A percentile compares a stretch with the other conserved stretches of the same genome.
phyloP scores from a whole-genome alignment of 163 green algal species.

The Picocystis sp. region DNA sequence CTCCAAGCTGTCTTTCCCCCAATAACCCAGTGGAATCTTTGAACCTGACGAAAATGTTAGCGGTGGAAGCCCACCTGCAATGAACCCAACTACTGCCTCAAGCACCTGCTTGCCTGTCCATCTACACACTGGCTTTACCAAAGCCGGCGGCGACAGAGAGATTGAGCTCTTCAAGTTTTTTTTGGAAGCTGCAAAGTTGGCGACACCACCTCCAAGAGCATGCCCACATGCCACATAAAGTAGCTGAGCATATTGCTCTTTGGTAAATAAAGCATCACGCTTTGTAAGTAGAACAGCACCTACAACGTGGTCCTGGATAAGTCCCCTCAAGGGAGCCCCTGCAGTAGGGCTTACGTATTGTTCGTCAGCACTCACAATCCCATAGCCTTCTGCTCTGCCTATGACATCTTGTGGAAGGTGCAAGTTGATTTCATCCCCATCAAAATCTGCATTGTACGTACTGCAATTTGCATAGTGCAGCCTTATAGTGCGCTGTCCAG shows the following conservation, averaged over 20 bases:
- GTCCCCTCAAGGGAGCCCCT: constrained; percentile 79
- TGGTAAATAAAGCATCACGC: constrained; percentile 65
- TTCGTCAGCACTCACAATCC: constrained; percentile 81
- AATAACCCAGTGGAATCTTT: constrained; percentile 68
- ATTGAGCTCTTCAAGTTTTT: not conserved
- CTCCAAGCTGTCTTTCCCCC: constrained; percentile 51
- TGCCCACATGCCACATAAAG: constrained; percentile 17
- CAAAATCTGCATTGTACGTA: constrained; percentile 99
- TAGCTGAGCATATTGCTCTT: constrained; percentile 55
- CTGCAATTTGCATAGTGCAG: constrained; percentile 99
- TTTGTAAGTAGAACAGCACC: constrained; percentile 55
- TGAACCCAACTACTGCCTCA: constrained; percentile 44
- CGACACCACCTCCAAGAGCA: not conserved
- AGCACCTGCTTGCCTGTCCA: constrained; percentile 94
- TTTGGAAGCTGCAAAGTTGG: not conserved
- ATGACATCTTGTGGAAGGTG: constrained; percentile 76
- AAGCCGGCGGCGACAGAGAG: constrained; percentile 36
- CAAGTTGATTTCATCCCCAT: constrained; percentile 99
- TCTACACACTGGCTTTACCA: constrained; percentile 65
- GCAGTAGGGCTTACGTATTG: constrained; percentile 95
- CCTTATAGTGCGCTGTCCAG: constrained; percentile 86
- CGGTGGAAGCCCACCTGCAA: constrained; percentile 51
- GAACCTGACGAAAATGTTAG: constrained; percentile 43
- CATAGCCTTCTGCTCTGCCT: constrained; percentile 73
- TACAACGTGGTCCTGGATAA: constrained; percentile 89